A percentile compares a stretch with the other conserved stretches of the same genome.
Evolutionary conservation across 2,329 filamentous ascomycete genomes (phyloP).

Genomic region (Apiospora saccharicola): DNA sequence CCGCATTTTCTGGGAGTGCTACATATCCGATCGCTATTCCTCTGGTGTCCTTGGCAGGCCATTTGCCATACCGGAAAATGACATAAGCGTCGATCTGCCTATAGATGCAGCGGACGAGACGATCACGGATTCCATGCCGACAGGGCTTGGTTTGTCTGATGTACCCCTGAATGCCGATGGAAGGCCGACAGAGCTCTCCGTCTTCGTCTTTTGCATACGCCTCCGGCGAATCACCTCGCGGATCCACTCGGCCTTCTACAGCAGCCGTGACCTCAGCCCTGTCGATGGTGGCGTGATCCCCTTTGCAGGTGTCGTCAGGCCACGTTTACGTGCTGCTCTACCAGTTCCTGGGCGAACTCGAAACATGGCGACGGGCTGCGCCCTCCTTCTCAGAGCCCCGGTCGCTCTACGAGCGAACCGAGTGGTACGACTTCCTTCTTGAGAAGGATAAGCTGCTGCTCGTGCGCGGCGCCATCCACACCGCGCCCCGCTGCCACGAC

Average conservation of each 20-base stretch:
- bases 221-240: slow-evolving; percentile 50
- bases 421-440: slow-evolving; percentile 53
- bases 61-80: slow-evolving; percentile 49
- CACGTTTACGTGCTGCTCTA: slow-evolving; percentile 38
- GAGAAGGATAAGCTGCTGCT: slow-evolving; percentile 50
- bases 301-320: slow-evolving; percentile 28
- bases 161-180: slow-evolving; percentile 27
- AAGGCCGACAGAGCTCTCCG: slow-evolving; percentile 42
- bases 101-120: slow-evolving; percentile 44
- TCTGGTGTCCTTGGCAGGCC: slow-evolving; percentile 50
- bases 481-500: slow-evolving; percentile 44
- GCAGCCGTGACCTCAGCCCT: slow-evolving; percentile 24
- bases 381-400: slow-evolving; percentile 44
- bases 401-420: slow-evolving; percentile 51
- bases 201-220: slow-evolving; percentile 48
- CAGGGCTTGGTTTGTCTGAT: slow-evolving; percentile 22
- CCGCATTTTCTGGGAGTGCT: slow-evolving; percentile 54
- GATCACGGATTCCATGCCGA: slow-evolving; percentile 31
- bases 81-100: slow-evolving; percentile 47
- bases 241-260: slow-evolving; percentile 42
- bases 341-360: slow-evolving; percentile 43
- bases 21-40: slow-evolving; percentile 53
- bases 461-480: slow-evolving; percentile 49
- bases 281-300: slow-evolving; percentile 10
- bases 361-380: slow-evolving; percentile 44